phyloP scores from a whole-genome alignment of 2,329 filamentous ascomycete species.

The Fusarium newnesense region DNA sequence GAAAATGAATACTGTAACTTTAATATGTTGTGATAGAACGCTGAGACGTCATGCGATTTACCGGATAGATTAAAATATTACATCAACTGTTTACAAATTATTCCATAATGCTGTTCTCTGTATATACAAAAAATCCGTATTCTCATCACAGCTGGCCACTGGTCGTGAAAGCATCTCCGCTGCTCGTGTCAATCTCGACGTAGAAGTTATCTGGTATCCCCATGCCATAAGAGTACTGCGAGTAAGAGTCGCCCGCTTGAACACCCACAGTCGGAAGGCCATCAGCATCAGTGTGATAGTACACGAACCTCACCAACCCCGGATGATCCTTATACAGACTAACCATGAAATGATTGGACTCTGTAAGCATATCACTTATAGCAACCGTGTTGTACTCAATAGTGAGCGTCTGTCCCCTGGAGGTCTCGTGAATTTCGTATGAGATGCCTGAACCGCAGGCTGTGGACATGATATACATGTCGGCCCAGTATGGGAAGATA shows the following conservation, averaged over 20 bases:
- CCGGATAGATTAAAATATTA: too few relatives aligned
- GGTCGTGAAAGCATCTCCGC: fast-evolving
- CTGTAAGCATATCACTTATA: neutral
- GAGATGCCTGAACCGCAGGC: too few relatives aligned
- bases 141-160: neutral
- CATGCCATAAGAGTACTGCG: too few relatives aligned
- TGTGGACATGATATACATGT: too few relatives aligned
- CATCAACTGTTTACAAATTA: too few relatives aligned
- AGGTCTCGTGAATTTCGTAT: neutral
- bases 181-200: neutral
- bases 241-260: neutral
- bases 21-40: too few relatives aligned
- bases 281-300: fast-evolving
- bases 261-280: neutral
- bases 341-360: neutral
- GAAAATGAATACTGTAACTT: too few relatives aligned
- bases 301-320: neutral
- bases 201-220: neutral
- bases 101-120: too few relatives aligned
- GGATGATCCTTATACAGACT: neutral
- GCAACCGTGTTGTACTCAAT: neutral
- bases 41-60: too few relatives aligned
- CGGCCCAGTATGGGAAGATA: neutral
- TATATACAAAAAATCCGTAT: too few relatives aligned
- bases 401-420: neutral